Evolutionary conservation across 495 filamentous ascomycete species (phyloP).

Genomic region (Penicillium parvum): DNA sequence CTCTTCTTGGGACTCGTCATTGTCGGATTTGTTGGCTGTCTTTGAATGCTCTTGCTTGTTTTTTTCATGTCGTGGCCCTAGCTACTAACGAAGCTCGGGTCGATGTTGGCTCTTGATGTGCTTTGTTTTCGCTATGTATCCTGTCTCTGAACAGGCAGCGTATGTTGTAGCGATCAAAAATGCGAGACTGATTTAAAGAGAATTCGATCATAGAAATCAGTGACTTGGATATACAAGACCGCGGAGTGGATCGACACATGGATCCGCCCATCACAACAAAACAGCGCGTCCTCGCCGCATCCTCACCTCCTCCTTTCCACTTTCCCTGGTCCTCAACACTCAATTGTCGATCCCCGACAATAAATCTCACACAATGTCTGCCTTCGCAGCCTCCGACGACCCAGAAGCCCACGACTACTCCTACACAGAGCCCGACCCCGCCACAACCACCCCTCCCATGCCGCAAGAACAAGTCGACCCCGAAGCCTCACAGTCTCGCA

Average conservation of each 20-base stretch:
- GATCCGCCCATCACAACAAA: neutral
- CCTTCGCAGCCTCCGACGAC: conserved; percentile 21
- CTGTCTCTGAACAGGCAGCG: neutral
- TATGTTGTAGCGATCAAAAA: conserved; percentile 2
- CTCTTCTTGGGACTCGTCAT: conserved; percentile 5
- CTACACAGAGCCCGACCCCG: conserved; percentile 19
- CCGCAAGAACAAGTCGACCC: conserved; percentile 13
- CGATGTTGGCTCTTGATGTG: conserved; percentile 9
- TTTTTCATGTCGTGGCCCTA: conserved; percentile 4
- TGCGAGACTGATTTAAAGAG: neutral
- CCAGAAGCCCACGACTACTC: conserved; percentile 17
- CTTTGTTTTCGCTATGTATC: conserved; percentile 4
- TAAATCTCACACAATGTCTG: conserved; percentile 19
- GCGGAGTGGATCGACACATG: too few species aligned
- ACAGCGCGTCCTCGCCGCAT: too few species aligned
- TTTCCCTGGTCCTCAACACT: neutral
- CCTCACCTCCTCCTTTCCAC: neutral
- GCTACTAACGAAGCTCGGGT: conserved; percentile 7
- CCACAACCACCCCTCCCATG: conserved; percentile 21
- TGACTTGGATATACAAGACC: too few species aligned
- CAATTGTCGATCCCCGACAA: neutral
- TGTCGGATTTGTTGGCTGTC: conserved; percentile 1
- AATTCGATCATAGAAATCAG: too few species aligned
- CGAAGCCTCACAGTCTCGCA: conserved; percentile 14
- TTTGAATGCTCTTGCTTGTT: neutral